These are phyloP conservation scores for Aspergillus indologenus DNA, from an alignment of 495 filamentous ascomycete species.

Conservation along the genomic window DNA sequence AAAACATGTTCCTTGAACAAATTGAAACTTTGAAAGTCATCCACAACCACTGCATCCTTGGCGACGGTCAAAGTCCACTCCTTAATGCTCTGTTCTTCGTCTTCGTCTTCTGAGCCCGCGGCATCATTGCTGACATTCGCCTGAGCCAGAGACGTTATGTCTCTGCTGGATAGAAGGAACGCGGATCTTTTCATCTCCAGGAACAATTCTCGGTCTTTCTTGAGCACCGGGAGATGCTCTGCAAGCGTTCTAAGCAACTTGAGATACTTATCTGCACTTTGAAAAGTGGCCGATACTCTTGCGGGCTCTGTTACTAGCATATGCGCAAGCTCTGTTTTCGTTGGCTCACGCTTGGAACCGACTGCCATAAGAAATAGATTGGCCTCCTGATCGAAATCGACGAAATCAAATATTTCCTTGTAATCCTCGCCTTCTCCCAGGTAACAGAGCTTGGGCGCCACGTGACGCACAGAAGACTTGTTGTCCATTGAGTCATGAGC, in stretches of 20 bases:
- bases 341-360: conserved; percentile 88
- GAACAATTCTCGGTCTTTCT: conserved; percentile 73
- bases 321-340: conserved; percentile 74
- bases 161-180: conserved; percentile 77
- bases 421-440: conserved; percentile 73
- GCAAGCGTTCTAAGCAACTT: conserved; percentile 74
- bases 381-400: conserved; percentile 83
- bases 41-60: conserved; percentile 70
- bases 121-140: conserved; percentile 25
- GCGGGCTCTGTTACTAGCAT: conserved; percentile 77
- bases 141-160: conserved; percentile 50
- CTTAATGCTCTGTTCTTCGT: conserved; percentile 70
- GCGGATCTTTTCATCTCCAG: conserved; percentile 69
- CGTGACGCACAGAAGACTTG: conserved; percentile 34
- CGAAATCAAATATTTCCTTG: conserved; percentile 91
- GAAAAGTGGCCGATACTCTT: conserved; percentile 70
- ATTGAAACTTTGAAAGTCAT: conserved; percentile 81
- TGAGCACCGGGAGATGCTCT: conserved; percentile 63
- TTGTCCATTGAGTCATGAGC: conserved; percentile 33
- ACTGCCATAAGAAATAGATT: conserved; percentile 84
- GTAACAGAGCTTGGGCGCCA: conserved; percentile 70
- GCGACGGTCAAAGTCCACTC: conserved; percentile 72
- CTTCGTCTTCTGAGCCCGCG: conserved; percentile 45
- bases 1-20: conserved; percentile 79
- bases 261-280: conserved; percentile 79